Base-by-base conservation (phyloP, 371 early-diverging fungal species). In the Mortierella sp. region DNA sequence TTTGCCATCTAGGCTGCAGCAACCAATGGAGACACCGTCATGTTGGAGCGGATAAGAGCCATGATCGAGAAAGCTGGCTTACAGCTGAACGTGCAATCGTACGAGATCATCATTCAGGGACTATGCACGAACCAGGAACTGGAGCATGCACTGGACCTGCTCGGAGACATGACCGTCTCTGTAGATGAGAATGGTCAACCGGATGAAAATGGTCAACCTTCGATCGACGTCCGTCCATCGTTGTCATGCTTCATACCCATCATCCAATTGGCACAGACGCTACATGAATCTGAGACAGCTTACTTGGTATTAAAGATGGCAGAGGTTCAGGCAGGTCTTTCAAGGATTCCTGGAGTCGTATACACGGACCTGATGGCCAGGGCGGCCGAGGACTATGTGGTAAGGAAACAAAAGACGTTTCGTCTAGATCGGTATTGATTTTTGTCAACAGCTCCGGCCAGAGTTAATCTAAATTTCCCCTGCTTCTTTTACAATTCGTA, bases 221-320 rank as follows among this genome's bases (percentile, higher is more conserved):
- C 44, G 7, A 76, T 70, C 17, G 65, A 69, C 21, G 56, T 86
- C 5, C 64, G 57, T 4, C 80, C 84, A 9, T 83, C 80, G 24
- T 53, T 82, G 21, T 49, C 37, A 7, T 78, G 76, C 44, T 87
- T 81, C 51, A 57, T 50, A 17, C 56, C 70, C 6, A 47, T 86
- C 17, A 81, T 88, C 30, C 61, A 66, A n/a, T 50, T 73, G 15
- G 83, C 85, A 51, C 63, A 79, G 39, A 60, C 70, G 21, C 30
- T 81, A 6, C 64, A 64, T 3, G 82, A 84, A 41, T 56, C 82
- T 3, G 58, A 82, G 28, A 78, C 78, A 11, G 87, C 86, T 0
- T 85, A 79, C 46, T 42, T 75, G 21, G 64, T 86, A 31, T 65
- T 88, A 39, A 83, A 83, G 59, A 81, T 87, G 65, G 87, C 84